phyloP scores from a whole-genome alignment of 495 filamentous ascomycete genomes.

The Lophium mytilinum region DNA sequence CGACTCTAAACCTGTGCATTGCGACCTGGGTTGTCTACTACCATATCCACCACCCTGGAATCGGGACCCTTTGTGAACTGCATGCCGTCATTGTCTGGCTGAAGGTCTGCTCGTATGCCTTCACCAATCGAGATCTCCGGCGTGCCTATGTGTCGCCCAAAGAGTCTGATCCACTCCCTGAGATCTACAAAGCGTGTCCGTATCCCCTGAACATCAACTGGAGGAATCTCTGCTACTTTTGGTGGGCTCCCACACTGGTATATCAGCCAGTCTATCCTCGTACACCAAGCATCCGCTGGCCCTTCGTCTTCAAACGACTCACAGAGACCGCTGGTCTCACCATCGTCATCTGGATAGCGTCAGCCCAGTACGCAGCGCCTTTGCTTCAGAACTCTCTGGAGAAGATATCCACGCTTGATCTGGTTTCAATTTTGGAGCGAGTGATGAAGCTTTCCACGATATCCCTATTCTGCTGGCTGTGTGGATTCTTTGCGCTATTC shows the following conservation, averaged over 20 bases:
- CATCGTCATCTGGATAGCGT: slow-evolving; percentile 87
- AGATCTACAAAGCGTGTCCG: slow-evolving; percentile 72
- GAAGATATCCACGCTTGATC: slow-evolving; percentile 70
- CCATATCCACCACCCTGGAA: slow-evolving; percentile 82
- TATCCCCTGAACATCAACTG: slow-evolving; percentile 88
- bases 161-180: slow-evolving; percentile 53
- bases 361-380: slow-evolving; percentile 86
- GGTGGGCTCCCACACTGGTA: slow-evolving; percentile 92
- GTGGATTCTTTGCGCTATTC: slow-evolving; percentile 93
- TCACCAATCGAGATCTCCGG: slow-evolving; percentile 92
- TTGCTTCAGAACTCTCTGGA: slow-evolving; percentile 81
- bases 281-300: slow-evolving; percentile 66
- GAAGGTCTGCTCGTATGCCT: slow-evolving; percentile 90
- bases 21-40: slow-evolving; percentile 84
- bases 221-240: slow-evolving; percentile 82
- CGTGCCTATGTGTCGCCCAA: slow-evolving; percentile 71
- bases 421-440: slow-evolving; percentile 77
- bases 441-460: slow-evolving; percentile 93
- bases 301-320: slow-evolving; percentile 75
- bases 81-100: slow-evolving; percentile 95
- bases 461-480: slow-evolving; percentile 88
- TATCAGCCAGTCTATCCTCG: slow-evolving; percentile 96
- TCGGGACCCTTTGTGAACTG: slow-evolving; percentile 81
- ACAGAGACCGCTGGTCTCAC: slow-evolving; percentile 65
- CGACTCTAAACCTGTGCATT: slow-evolving; percentile 67